phyloP scores from a whole-genome alignment of 176 grass and related monocot species.

The Melocanna baccifera region DNA sequence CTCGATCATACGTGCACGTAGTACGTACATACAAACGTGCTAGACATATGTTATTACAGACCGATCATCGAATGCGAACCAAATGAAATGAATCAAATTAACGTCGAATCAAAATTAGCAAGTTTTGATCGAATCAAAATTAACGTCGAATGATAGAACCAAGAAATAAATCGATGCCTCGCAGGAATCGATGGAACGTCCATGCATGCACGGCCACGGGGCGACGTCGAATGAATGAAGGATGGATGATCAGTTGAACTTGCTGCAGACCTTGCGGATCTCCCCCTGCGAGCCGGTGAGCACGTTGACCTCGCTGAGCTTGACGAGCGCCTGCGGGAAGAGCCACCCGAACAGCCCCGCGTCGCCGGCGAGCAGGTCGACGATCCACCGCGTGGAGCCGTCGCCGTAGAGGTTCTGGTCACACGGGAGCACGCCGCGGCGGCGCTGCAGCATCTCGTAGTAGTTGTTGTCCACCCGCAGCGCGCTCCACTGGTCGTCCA shows the following conservation, averaged over 20 bases:
- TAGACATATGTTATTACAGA: too few species aligned
- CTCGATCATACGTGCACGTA: too few species aligned
- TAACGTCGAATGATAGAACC: too few species aligned
- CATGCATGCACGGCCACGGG: neutral
- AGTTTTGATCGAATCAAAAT: too few species aligned
- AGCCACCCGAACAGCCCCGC: too few species aligned
- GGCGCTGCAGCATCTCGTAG: conserved; percentile 38
- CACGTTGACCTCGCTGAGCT: conserved; percentile 33
- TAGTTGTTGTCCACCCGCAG: conserved; percentile 42
- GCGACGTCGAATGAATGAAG: neutral
- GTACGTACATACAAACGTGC: too few species aligned
- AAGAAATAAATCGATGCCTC: too few species aligned
- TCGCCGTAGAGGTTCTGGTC: conserved; percentile 35
- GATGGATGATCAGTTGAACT: neutral
- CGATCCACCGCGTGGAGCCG: conserved; percentile 2
- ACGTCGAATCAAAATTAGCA: too few species aligned
- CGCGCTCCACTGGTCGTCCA: conserved; percentile 25
- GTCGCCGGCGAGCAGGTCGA: conserved; percentile 5
- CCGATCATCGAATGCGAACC: too few species aligned
- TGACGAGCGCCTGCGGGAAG: conserved; percentile 27
- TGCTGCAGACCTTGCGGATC: conserved; percentile 36
- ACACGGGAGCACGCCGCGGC: conserved; percentile 21
- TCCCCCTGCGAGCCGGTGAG: conserved; percentile 39
- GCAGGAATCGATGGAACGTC: too few species aligned
- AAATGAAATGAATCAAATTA: too few species aligned